These are phyloP conservation scores for Phytophthora rubi DNA, from an alignment of 352 stramenopile genomes.

Conservation along the genomic window DNA sequence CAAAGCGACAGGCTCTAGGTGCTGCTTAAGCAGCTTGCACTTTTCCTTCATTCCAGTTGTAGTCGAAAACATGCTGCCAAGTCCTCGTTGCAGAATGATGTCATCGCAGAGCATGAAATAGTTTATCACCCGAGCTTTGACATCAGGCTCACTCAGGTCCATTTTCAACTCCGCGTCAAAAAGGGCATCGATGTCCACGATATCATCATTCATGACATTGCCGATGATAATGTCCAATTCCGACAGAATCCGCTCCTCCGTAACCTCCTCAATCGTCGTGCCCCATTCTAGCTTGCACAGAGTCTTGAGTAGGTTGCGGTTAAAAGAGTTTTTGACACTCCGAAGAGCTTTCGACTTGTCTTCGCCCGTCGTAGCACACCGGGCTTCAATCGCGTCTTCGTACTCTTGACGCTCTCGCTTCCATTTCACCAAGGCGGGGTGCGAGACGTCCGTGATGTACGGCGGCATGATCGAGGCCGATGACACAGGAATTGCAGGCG, in stretches of 20 bases:
- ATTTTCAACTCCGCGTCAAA: constrained; percentile 30
- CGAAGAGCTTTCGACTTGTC: constrained; percentile 18
- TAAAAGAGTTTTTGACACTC: constrained; percentile 25
- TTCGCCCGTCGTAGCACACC: constrained; percentile 17
- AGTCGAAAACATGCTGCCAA: constrained; percentile 22
- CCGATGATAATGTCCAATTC: constrained; percentile 18
- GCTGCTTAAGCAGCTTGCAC: constrained; percentile 1
- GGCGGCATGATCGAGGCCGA: constrained; percentile 17
- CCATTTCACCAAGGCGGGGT: constrained; percentile 27
- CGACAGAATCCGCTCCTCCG: constrained; percentile 4
- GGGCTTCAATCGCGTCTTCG: constrained; percentile 23
- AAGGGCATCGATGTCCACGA: constrained; percentile 6
- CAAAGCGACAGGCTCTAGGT: constrained; percentile 17
- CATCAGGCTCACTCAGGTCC: constrained; percentile 26
- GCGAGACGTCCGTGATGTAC: constrained; percentile 10
- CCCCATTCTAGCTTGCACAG: constrained; percentile 33
- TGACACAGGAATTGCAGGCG: neutral
- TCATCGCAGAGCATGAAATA: constrained; percentile 29
- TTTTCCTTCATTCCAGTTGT: constrained; percentile 15
- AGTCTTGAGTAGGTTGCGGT: constrained; percentile 18
- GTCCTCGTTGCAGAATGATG: constrained; percentile 23
- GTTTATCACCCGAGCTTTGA: constrained; percentile 28
- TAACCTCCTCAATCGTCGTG: constrained; percentile 24
- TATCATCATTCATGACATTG: constrained; percentile 26
- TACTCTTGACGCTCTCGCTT: constrained; percentile 27